A percentile compares a stretch with the other conserved stretches of the same genome.
Conservation (phyloP, 1,284 basidiomycete species). For the Rhodotorula sp. region DNA sequence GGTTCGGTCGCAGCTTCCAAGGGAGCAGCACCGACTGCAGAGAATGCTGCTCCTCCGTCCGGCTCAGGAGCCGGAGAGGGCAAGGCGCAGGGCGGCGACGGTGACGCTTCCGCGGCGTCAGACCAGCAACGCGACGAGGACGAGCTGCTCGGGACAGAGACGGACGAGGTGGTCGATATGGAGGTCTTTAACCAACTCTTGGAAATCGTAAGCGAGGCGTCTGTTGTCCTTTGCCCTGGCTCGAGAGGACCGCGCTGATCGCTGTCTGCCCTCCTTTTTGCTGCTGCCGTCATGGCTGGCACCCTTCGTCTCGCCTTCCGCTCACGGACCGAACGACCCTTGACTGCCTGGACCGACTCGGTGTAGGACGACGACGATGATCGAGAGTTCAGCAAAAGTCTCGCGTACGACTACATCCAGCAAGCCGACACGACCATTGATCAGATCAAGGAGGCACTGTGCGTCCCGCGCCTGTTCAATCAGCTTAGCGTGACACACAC, state of each 20-base stretch:
- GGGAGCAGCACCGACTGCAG: neutral
- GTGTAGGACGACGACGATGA: slow-evolving; percentile 50
- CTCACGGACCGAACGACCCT: neutral
- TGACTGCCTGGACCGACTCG: neutral
- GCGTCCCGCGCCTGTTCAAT: slow-evolving; percentile 19
- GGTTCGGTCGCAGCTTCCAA: too few relatives aligned
- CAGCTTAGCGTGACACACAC: too few relatives aligned
- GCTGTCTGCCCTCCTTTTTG: rapidly evolving
- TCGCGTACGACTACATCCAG: slow-evolving; percentile 52
- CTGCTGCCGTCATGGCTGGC: too few relatives aligned
- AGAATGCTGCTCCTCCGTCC: neutral
- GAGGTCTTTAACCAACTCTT: slow-evolving; percentile 52
- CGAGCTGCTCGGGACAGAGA: slow-evolving; percentile 15
- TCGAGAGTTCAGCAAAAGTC: slow-evolving; percentile 49
- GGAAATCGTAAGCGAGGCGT: slow-evolving; percentile 45
- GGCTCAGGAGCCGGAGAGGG: neutral
- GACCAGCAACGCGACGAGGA: slow-evolving; percentile 1
- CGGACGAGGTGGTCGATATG: slow-evolving; percentile 48
- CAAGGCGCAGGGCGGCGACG: neutral
- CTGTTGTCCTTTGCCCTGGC: neutral
- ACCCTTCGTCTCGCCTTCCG: neutral
- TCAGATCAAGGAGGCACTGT: slow-evolving; percentile 50
- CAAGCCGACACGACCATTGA: slow-evolving; percentile 50
- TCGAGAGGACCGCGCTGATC: neutral
- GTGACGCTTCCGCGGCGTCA: neutral